Percentiles rank a stretch among this genome's conserved stretches.
Conservation (phyloP, 2,329 filamentous ascomycete species). For the Fusarium succisae region DNA sequence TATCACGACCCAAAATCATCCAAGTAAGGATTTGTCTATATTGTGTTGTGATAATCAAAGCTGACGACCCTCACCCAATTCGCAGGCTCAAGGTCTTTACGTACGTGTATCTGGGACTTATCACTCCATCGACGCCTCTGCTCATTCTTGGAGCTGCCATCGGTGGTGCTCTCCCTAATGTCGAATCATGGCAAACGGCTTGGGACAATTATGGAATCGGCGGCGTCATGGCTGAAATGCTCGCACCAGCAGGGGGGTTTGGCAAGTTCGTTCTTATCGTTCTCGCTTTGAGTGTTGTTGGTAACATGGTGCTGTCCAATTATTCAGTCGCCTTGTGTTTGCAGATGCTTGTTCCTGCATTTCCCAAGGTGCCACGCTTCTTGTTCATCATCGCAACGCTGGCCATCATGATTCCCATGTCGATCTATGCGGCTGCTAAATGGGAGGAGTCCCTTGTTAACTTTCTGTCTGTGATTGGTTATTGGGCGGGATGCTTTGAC, state of each 20-base stretch:
- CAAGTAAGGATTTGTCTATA: slow-evolving; percentile 24
- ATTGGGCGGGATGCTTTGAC: slow-evolving; percentile 58
- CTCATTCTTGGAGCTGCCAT: slow-evolving; percentile 54
- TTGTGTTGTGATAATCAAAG: slow-evolving; percentile 36
- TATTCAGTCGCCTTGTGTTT: slow-evolving; percentile 52
- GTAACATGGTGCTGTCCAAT: slow-evolving; percentile 52
- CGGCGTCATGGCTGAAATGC: slow-evolving; percentile 47
- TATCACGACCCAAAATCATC: slow-evolving; percentile 53
- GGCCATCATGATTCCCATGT: slow-evolving; percentile 55
- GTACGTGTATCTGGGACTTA: slow-evolving; percentile 60
- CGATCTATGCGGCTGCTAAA: slow-evolving; percentile 52
- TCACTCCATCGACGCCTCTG: slow-evolving; percentile 47
- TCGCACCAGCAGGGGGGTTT: slow-evolving; percentile 44
- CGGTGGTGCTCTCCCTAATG: slow-evolving; percentile 45
- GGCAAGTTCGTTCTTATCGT: slow-evolving; percentile 50
- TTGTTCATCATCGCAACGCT: slow-evolving; percentile 53
- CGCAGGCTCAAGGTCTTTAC: slow-evolving; percentile 35
- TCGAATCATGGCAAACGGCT: slow-evolving; percentile 43
- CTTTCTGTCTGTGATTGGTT: slow-evolving; percentile 56
- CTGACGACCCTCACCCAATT: slow-evolving; percentile 47
- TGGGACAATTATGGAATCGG: slow-evolving; percentile 45
- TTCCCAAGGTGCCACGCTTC: slow-evolving; percentile 54
- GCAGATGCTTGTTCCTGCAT: slow-evolving; percentile 54
- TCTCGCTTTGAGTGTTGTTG: slow-evolving; percentile 48
- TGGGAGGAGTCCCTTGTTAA: slow-evolving; percentile 56